phyloP scores from a whole-genome alignment of 2,329 filamentous ascomycete species.

The Acrodontium crateriforme region DNA sequence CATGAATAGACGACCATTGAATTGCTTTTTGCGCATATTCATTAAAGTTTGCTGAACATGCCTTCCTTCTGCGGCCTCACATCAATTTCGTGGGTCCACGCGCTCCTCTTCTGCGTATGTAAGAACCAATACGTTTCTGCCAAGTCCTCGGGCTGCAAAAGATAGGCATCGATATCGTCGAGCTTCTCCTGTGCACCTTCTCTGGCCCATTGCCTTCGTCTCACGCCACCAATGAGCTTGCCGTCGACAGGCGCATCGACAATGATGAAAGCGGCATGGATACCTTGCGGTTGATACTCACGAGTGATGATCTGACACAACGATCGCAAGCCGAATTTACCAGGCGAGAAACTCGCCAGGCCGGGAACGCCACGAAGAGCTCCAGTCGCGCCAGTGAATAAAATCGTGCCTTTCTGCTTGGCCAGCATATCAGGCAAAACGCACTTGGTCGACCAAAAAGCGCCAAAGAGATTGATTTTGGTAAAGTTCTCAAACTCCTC shows the following conservation, averaged over 20 bases:
- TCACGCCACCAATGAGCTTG: conserved; percentile 7
- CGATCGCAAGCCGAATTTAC: conserved; percentile 11
- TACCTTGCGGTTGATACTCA: conserved; percentile 5
- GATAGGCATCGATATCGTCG: conserved; percentile 4
- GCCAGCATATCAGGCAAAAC: conserved; percentile 12
- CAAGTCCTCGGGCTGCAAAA: conserved; percentile 6
- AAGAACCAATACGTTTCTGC: conserved; percentile 10
- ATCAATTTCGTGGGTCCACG: conserved; percentile 15
- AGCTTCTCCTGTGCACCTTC: conserved; percentile 6
- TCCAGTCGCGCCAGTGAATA: conserved; percentile 12
- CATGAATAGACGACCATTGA: too few relatives aligned
- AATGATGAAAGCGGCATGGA: conserved; percentile 5
- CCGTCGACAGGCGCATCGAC: conserved; percentile 6
- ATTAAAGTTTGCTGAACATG: too few relatives aligned
- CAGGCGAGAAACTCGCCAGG: conserved; percentile 11
- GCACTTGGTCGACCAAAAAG: conserved; percentile 12
- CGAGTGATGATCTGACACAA: conserved; percentile 6
- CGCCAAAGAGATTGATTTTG: conserved; percentile 13
- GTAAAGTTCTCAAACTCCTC: conserved; percentile 14
- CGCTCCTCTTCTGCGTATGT: conserved; percentile 13
- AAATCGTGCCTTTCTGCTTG: conserved; percentile 10
- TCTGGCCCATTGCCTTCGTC: conserved; percentile 4
- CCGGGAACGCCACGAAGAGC: conserved; percentile 10
- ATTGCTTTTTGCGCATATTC: too few relatives aligned
- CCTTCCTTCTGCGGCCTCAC: conserved; percentile 11